A percentile compares a stretch with the other conserved stretches of the same genome.
Evolutionary conservation across 1,284 basidiomycete genomes (phyloP).

Genomic region (Ceratobasidium sp.): DNA sequence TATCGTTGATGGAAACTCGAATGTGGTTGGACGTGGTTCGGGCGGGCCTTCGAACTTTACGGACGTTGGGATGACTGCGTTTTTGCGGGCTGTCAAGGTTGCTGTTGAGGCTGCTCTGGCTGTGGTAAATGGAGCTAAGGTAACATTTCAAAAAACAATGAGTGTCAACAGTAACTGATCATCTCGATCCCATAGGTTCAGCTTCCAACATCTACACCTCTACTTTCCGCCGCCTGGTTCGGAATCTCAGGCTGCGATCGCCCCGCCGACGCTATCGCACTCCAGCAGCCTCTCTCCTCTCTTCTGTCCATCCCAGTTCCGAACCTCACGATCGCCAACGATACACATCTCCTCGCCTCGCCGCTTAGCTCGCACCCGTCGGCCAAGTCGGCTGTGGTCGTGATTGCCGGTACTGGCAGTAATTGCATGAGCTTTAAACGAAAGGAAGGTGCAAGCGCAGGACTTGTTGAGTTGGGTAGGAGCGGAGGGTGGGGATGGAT

Average conservation of each 20-base stretch:
- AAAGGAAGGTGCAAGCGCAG: conserved; percentile 51
- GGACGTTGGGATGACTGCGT: conserved; percentile 65
- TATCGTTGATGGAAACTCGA: conserved; percentile 65
- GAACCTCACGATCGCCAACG: conserved; percentile 70
- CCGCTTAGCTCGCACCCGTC: conserved; percentile 67
- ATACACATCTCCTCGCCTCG: conserved; percentile 77
- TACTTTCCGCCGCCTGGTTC: conserved; percentile 68
- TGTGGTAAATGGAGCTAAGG: conserved; percentile 53
- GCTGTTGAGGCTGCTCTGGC: conserved; percentile 65
- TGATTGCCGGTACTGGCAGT: conserved; percentile 77
- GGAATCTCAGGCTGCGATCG: conserved; percentile 81
- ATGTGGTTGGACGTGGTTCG: conserved; percentile 67
- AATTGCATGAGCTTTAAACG: conserved; percentile 69
- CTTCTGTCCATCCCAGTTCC: conserved; percentile 64
- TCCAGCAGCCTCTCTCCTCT: conserved; percentile 63
- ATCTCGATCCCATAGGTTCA: conserved; percentile 44
- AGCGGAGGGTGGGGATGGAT: conserved; percentile 86
- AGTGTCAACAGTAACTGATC: conserved; percentile 43
- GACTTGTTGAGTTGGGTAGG: conserved; percentile 64
- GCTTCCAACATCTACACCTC: neutral
- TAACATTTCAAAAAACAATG: conserved; percentile 46
- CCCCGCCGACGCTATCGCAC: conserved; percentile 64
- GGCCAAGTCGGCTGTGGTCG: conserved; percentile 68
- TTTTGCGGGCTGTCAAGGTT: conserved; percentile 60
- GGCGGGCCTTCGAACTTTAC: conserved; percentile 76